Conservation (phyloP, 2,329 filamentous ascomycete genomes). For the Rhynchosporium graminicola region DNA sequence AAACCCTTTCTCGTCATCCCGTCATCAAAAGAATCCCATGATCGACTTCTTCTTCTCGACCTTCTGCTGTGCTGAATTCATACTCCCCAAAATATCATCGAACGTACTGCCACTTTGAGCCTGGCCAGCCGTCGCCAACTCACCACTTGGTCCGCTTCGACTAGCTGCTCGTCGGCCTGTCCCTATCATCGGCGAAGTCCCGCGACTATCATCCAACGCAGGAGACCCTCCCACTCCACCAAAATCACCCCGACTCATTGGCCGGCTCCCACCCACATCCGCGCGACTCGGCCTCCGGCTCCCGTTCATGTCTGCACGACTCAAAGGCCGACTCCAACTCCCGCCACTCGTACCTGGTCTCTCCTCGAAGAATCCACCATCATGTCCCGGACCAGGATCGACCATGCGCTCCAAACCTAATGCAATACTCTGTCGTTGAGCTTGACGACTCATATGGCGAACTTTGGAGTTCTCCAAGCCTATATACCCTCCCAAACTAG, state of each 20-base stretch:
- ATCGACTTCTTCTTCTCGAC: constrained; percentile 14
- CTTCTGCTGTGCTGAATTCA: constrained; percentile 9
- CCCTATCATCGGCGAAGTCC: constrained; percentile 1
- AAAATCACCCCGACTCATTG: constrained; percentile 10
- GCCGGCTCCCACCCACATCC: not conserved
- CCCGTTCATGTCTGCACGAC: too few species aligned
- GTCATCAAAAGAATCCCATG: constrained; percentile 9
- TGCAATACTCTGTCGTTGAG: constrained; percentile 35
- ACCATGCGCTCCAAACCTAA: constrained; percentile 36
- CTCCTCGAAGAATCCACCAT: not conserved
- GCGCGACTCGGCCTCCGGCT: too few species aligned
- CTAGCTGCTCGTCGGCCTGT: constrained; percentile 9
- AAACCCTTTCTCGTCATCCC: too few species aligned
- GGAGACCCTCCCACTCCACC: not conserved
- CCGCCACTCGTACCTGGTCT: too few species aligned
- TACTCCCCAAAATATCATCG: constrained; percentile 49
- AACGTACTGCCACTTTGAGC: constrained; percentile 43
- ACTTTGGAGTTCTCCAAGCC: not conserved
- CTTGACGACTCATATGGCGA: constrained; percentile 17
- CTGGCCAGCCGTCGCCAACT: constrained; percentile 1
- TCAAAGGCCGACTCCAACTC: too few species aligned
- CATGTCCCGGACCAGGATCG: constrained; percentile 26
- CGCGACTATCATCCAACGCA: not conserved
- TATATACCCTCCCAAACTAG: not conserved
- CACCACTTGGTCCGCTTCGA: not conserved